Conservation (phyloP, 148 eudicot genomes). For the Pharnaceum exiguum region DNA sequence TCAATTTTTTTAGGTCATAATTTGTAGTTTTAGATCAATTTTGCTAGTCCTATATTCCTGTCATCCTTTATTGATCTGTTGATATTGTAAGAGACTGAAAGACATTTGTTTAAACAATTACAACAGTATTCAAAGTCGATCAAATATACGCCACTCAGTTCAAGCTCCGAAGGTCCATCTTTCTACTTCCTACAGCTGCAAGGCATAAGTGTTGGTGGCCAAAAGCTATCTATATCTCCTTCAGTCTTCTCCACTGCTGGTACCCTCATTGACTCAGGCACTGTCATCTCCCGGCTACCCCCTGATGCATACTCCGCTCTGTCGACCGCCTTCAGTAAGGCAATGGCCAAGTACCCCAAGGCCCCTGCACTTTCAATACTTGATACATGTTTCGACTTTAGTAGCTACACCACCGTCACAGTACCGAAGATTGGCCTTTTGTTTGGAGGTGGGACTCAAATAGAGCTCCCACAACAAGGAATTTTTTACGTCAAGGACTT, state of each 20-base stretch:
- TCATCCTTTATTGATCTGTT: too few species aligned
- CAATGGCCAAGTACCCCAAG: constrained; percentile 43
- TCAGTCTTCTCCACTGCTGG: constrained; percentile 47
- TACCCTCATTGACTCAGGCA: constrained; percentile 72
- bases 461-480: constrained; percentile 36
- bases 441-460: constrained; percentile 35
- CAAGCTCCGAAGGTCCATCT: constrained; percentile 28
- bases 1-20: too few species aligned
- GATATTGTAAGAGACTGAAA: not conserved
- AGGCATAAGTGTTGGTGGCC: constrained; percentile 47
- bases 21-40: too few species aligned
- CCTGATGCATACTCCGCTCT: constrained; percentile 52
- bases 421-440: constrained; percentile 46
- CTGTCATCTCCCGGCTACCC: constrained; percentile 66
- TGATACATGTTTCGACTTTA: constrained; percentile 66
- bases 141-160: constrained; percentile 38
- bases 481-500: constrained; percentile 25
- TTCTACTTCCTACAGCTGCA: constrained; percentile 50
- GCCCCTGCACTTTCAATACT: constrained; percentile 45
- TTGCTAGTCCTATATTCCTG: too few species aligned
- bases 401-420: constrained; percentile 23
- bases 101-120: not conserved
- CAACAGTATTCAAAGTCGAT: constrained; percentile 20
- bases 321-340: constrained; percentile 34
- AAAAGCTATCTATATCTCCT: constrained; percentile 33